Evolutionary conservation across 2,329 filamentous ascomycete genomes (phyloP), one percentile per base, ranked within the genome.

Genomic region (Sporothrix mexicana): DNA sequence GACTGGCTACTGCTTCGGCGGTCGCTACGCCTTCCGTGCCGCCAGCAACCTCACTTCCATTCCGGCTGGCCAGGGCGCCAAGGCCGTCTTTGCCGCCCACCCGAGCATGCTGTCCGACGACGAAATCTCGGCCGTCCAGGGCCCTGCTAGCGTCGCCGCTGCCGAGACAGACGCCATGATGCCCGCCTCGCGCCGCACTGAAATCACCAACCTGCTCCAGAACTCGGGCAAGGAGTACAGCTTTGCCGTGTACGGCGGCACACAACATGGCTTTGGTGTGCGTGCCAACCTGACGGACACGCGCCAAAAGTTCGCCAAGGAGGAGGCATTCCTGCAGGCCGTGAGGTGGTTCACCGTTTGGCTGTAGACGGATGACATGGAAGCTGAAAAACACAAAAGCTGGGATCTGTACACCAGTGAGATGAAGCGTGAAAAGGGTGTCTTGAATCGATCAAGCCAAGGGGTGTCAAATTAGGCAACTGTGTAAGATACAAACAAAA

Each of bases 251-350:
- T 95, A 90, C 84, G 88, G 88, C 17, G 88, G 88, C 51, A 90
- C 92, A 7, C 79, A 83, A 74, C 93, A 96, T 78, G 93, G 93
- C 0, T 96, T 95, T 77, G 90, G 89, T 17, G 90, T 93, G 8
- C 86, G 92, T 49, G 88, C 84, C 3, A 90, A 95, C 77, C 72
- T 86, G 41, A 82, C 82, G 2, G 82, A 85, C 73, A 82, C 82
- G 23, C 76, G 78, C 72, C 82, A 88, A 78, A 89, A 86, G 81
- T 95, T 89, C 79, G 92, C 90, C 45, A 95, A 95, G 85, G 92
- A 95, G 82, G 87, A 90, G 79, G 92, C 93, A 0, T 95, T 95
- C 80, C 82, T 87, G 76, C 93, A 95, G 85, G 92, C 92, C 36
- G 86, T 94, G 70, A 81, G 85, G 73, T 96, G 92, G 92, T 94